Percentiles rank a stretch among this genome's conserved stretches.
Conservation (phyloP, 2,329 filamentous ascomycete species). For the Aureobasidium sp. region DNA sequence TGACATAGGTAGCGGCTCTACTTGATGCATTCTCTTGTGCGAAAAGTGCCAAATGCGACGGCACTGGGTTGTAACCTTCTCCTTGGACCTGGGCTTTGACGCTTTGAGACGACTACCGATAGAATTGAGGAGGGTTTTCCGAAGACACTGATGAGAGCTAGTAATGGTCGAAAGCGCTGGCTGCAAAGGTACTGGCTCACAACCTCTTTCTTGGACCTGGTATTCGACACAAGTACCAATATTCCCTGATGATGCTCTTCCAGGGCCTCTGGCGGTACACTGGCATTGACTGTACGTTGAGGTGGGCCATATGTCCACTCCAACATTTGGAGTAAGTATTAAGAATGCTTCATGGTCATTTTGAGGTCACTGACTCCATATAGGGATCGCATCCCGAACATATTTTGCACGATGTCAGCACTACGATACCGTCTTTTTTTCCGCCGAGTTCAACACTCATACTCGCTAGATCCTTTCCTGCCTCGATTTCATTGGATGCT, state of each 20-base stretch:
- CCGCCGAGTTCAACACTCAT: too few relatives aligned
- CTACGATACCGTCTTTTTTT: background rate
- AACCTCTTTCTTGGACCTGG: background rate
- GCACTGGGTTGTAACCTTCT: too few relatives aligned
- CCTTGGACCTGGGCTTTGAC: too few relatives aligned
- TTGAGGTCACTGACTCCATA: background rate
- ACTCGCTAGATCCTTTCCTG: background rate
- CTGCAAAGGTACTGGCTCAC: background rate
- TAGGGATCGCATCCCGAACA: background rate
- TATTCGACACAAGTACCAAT: background rate
- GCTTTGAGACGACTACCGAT: too few relatives aligned
- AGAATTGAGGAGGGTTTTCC: too few relatives aligned
- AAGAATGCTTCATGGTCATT: background rate
- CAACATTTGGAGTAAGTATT: background rate
- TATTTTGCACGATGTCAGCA: background rate
- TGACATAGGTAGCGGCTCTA: too few relatives aligned
- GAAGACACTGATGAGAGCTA: too few relatives aligned
- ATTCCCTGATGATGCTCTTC: background rate
- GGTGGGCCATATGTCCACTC: background rate
- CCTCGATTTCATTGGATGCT: too few relatives aligned
- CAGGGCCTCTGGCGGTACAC: background rate
- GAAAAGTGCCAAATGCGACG: too few relatives aligned
- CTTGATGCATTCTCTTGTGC: too few relatives aligned
- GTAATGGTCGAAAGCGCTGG: background rate
- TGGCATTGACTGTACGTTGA: background rate